phyloP scores from a whole-genome alignment of 495 filamentous ascomycete genomes.

The Penicillium manginii region DNA sequence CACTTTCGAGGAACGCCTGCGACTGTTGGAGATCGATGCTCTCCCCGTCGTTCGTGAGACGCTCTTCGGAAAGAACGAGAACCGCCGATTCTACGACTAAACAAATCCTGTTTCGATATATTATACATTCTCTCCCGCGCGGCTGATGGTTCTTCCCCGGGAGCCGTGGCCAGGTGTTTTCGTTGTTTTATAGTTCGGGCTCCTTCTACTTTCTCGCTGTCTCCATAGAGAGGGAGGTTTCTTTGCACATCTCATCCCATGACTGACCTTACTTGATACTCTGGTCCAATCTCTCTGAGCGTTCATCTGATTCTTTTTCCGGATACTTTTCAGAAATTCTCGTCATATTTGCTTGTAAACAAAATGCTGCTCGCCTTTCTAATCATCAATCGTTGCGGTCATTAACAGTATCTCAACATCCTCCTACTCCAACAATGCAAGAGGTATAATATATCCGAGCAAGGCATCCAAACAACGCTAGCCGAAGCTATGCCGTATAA shows the following conservation, averaged over 20 bases:
- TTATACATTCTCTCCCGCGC: not conserved
- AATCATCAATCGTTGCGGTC: conserved; percentile 17
- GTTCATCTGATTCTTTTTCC: conserved; percentile 38
- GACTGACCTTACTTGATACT: conserved; percentile 17
- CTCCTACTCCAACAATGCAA: not conserved
- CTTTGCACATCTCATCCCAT: conserved; percentile 28
- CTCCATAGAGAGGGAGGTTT: conserved; percentile 25
- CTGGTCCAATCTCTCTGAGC: conserved; percentile 29
- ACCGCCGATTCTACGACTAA: conserved; percentile 92
- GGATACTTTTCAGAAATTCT: conserved; percentile 34
- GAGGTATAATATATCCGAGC: not conserved
- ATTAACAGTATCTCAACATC: not conserved
- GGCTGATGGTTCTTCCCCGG: conserved; percentile 7
- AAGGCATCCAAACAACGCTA: not conserved
- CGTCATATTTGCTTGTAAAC: conserved; percentile 9
- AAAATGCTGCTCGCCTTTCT: conserved; percentile 13
- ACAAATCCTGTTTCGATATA: conserved; percentile 13
- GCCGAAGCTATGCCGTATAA: not conserved
- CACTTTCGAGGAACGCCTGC: conserved; percentile 90
- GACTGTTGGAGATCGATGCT: conserved; percentile 78
- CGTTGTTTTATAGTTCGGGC: conserved; percentile 31
- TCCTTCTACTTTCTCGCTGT: conserved; percentile 18
- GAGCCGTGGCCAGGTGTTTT: conserved; percentile 14
- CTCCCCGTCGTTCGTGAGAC: conserved; percentile 82
- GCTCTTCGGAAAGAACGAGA: conserved; percentile 89